phyloP scores from a whole-genome alignment of 495 filamentous ascomycete genomes.

The Penicillium daleae region DNA sequence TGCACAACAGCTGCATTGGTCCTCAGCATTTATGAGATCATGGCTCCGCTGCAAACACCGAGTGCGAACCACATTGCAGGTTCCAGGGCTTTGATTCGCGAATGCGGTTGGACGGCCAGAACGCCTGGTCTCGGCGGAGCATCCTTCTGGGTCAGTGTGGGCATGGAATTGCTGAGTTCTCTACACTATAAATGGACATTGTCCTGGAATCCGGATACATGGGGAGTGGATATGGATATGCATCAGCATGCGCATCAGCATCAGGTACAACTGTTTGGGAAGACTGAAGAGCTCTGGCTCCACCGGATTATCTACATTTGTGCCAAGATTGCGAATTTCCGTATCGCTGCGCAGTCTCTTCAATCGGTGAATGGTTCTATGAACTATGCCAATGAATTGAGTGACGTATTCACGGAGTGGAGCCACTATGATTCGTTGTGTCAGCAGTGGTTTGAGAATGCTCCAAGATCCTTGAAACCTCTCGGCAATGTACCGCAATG shows the following conservation, averaged over 20 bases:
- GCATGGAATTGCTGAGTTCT: constrained; percentile 87
- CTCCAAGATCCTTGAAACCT: constrained; percentile 85
- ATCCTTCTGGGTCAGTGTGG: constrained; percentile 94
- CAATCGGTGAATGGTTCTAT: constrained; percentile 56
- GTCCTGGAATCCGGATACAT: constrained; percentile 89
- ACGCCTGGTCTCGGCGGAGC: constrained; percentile 80
- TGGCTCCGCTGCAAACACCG: constrained; percentile 75
- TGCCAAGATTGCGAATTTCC: constrained; percentile 85
- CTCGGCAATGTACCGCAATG: constrained; percentile 74
- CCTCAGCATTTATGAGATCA: constrained; percentile 89
- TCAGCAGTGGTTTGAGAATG: constrained; percentile 75
- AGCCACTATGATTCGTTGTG: constrained; percentile 70
- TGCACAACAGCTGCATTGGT: constrained; percentile 90
- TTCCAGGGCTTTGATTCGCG: constrained; percentile 83
- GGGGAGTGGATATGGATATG: constrained; percentile 88
- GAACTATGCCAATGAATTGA: constrained; percentile 58
- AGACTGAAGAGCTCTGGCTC: constrained; percentile 85
- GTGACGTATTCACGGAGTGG: constrained; percentile 77
- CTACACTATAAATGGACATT: constrained; percentile 85
- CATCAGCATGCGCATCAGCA: constrained; percentile 57
- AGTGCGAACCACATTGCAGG: constrained; percentile 87
- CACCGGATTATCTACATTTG: constrained; percentile 89
- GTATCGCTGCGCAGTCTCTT: constrained; percentile 64
- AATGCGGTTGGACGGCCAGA: constrained; percentile 86
- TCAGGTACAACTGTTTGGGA: constrained; percentile 43